Base-by-base conservation (phyloP, 1,139 yeast genomes). In the Diutina catenulata region DNA sequence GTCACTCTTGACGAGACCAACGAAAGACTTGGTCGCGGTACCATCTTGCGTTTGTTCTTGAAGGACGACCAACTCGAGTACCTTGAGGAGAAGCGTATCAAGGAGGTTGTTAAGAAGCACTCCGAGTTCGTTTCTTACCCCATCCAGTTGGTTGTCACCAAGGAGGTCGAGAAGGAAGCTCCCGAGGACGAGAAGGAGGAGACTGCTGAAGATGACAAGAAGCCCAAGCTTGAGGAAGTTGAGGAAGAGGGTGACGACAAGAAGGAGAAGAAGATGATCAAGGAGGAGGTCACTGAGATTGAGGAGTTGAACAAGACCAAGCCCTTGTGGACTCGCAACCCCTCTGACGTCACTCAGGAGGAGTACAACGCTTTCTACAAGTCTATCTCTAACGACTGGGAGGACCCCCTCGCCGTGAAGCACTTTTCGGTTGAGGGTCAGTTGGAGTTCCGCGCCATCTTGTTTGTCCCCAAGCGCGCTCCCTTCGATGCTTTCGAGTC, bases 391-490 rank as follows among this genome's bases (percentile, higher is more conserved):
- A 93, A 93, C 69, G 99, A 93, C 68, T 93, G 98, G 98, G 98
- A 91, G 74, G 98, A 91, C 64, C 99, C 96, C 69, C 79, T 91
- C 63, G 97, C 97, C 50, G 97, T 91, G 53, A 93, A 93, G 79
- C 99, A 93, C 73, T 93, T 93, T 74, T 86, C 96, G 41, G 99
- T 93, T 61, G 99, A 93, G 74, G 99, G 99, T 77, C 98, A 93
- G 74, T 80, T 93, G 58, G 99, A 93, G 73, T 93, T 93, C 79
- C 87, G 83, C 74, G 97, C 98, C 47, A 91, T 93, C 59, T 76
- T 93, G 57, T 93, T 86, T 62, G 78, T 93, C 68, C 99, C 99
- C 68, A 87, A 84, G 76, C 87, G 98, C 74, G 97, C 99, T 55
- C 98, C 99, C 66, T 86, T 91, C 60, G 98, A 93, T 62, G 76